A percentile compares a stretch with the other conserved stretches of the same genome.
These are phyloP conservation scores for Gracilaria gracilis DNA, from an alignment of 23 red algal species.

Conservation along the genomic window DNA sequence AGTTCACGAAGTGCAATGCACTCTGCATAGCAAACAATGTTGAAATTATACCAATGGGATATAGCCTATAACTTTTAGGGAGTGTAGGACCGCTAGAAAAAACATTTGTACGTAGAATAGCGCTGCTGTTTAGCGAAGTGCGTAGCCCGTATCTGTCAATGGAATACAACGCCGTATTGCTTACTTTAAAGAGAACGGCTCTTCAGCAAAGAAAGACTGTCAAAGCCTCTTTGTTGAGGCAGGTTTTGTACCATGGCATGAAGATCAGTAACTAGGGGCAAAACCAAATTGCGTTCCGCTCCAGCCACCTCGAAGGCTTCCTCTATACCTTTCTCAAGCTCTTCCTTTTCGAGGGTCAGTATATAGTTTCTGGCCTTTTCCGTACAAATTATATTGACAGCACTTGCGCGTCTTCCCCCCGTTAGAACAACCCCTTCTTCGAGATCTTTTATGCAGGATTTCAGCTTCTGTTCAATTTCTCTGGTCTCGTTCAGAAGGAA, in stretches of 20 bases:
- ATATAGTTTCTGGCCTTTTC: constrained; percentile 9
- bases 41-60: no score
- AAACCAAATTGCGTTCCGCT: background rate
- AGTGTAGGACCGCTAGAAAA: no score
- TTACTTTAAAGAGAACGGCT: no score
- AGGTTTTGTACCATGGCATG: background rate
- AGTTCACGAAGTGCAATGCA: no score
- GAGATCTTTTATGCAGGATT: background rate
- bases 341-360: background rate
- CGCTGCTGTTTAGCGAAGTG: no score
- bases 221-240: background rate
- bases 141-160: no score
- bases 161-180: no score
- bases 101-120: no score
- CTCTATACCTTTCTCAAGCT: background rate
- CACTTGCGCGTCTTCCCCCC: background rate
- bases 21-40: no score
- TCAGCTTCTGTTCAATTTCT: background rate
- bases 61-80: no score
- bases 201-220: no score
- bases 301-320: background rate
- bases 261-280: background rate
- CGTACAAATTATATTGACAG: background rate
- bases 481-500: background rate
- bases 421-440: background rate